Evolutionary conservation across 768 basidiomycete species (phyloP).

Genomic region (Collybia sp.): DNA sequence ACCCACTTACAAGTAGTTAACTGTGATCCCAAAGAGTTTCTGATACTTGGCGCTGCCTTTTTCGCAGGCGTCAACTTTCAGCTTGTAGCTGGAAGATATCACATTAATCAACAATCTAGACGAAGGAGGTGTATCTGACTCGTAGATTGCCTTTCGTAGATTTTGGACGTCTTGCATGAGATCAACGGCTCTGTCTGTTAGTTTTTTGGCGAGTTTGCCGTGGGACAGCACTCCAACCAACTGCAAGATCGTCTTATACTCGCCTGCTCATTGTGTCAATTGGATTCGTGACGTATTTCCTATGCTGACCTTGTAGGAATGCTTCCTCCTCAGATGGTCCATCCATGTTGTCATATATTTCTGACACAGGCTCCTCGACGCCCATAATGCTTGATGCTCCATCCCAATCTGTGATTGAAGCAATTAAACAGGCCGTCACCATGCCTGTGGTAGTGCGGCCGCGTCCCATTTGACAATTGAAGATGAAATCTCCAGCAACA

Average conservation of each 20-base stretch:
- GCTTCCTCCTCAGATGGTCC: conserved; percentile 86
- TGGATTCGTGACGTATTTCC: not conserved
- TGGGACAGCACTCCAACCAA: conserved; percentile 89
- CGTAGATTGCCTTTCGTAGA: conserved; percentile 89
- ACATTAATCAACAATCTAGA: conserved; percentile 1
- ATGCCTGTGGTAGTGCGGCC: conserved; percentile 95
- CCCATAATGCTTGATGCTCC: conserved; percentile 33
- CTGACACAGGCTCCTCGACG: conserved; percentile 28
- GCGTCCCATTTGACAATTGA: conserved; percentile 97
- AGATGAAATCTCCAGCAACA: conserved; percentile 73
- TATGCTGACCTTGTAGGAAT: conserved; percentile 68
- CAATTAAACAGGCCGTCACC: conserved; percentile 85
- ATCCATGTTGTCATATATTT: conserved; percentile 67
- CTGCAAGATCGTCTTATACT: conserved; percentile 95
- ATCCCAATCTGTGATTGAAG: conserved; percentile 63
- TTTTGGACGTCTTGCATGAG: conserved; percentile 97
- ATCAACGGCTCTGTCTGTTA: conserved; percentile 88
- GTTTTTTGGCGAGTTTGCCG: conserved; percentile 87
- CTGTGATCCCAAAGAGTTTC: conserved; percentile 68
- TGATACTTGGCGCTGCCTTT: conserved; percentile 74
- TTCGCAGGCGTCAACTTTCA: conserved; percentile 82
- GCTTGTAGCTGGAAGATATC: conserved; percentile 64
- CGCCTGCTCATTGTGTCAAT: conserved; percentile 46
- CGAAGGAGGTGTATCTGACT: conserved; percentile 45
- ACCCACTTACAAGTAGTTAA: conserved; percentile 76